Base-by-base conservation (phyloP, 2,329 filamentous ascomycete genomes). In the Dothistroma septosporum region DNA sequence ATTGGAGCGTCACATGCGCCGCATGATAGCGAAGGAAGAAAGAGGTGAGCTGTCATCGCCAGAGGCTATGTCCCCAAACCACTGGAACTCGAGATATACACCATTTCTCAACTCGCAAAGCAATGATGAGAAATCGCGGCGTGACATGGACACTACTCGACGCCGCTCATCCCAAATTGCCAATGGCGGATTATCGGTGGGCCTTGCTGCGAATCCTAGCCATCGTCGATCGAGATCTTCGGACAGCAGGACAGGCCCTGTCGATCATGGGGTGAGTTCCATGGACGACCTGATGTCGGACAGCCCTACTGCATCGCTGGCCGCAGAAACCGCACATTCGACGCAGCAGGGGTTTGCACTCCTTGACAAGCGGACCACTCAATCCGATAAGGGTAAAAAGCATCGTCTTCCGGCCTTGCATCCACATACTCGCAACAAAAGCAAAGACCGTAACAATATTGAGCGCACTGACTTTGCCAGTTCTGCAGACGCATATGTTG, bases 1-100 rank as follows among this genome's bases (percentile, higher is more conserved):
- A 6, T 70, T 82, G 22, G 76, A 78, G 56, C 69, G 76, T 24
- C 78, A 79, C 53, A 76, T 81, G 72, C 72, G 75, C 50, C 66
- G 73, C 11, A 68, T 80, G 64, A 74, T 81, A 55, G 75, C 77
- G 52, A 72, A 76, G 50, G 77, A 80, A 47, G 73, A 74, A n/a
- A 70, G 68, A 60, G 74, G 69, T 10, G 70, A 75, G 53, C 57
- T 64, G 9, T 71, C 71, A 4, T 74, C 77, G 2, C 75, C 77
- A 5, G 70, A 75, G 9, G 57, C 75, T 2, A 66, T 74, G 4
- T 78, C 78, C 2, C 77, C 77, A 41, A 78, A 80, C 61, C 74
- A 67, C 41, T 74, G 73, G 73, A 70, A 74, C 63, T 68, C 67
- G 35, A 62, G 64, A 48, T 48, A 69, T 24, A 70, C 66, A 7